These are phyloP conservation scores for Fomitopsis serialis DNA, from an alignment of 768 basidiomycete species.

Conservation along the genomic window DNA sequence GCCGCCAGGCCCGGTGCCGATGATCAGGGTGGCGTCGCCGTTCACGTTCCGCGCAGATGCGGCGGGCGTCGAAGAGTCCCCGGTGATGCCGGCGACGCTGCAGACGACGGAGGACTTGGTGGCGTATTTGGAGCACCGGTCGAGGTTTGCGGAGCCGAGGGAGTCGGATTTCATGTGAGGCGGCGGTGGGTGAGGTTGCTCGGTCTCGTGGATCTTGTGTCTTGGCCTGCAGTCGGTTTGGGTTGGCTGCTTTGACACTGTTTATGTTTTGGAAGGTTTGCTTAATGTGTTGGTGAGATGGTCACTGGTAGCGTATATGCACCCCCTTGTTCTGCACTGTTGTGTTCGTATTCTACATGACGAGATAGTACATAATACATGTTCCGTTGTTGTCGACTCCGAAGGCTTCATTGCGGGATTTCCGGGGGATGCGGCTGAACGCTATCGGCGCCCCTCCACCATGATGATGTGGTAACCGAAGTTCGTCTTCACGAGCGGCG, in stretches of 20 bases:
- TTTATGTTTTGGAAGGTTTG: no score
- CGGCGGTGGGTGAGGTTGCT: background rate
- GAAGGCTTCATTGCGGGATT: no score
- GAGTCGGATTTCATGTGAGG: constrained; percentile 13
- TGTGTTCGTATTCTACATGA: no score
- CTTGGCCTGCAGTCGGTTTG: no score
- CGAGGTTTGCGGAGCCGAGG: constrained; percentile 6
- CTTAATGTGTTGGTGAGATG: no score
- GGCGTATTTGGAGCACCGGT: constrained; percentile 19
- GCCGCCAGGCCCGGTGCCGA: no score
- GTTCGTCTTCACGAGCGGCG: constrained; percentile 74
- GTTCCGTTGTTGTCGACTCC: background rate
- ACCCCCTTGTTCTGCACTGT: no score
- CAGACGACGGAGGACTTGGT: constrained; percentile 19
- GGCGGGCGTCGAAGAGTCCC: background rate
- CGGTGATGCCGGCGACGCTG: constrained; percentile 11
- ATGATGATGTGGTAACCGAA: constrained; percentile 89
- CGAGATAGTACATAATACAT: background rate
- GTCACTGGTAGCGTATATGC: no score
- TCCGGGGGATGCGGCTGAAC: no score
- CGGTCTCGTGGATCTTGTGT: no score
- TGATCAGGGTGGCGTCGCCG: no score
- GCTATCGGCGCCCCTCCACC: constrained; percentile 75
- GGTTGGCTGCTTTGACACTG: no score
- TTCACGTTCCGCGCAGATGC: background rate